Percentiles rank a stretch among this genome's conserved stretches.
Evolutionary conservation across 2,329 filamentous ascomycete species (phyloP).

Genomic region (Xylaria multiplex): DNA sequence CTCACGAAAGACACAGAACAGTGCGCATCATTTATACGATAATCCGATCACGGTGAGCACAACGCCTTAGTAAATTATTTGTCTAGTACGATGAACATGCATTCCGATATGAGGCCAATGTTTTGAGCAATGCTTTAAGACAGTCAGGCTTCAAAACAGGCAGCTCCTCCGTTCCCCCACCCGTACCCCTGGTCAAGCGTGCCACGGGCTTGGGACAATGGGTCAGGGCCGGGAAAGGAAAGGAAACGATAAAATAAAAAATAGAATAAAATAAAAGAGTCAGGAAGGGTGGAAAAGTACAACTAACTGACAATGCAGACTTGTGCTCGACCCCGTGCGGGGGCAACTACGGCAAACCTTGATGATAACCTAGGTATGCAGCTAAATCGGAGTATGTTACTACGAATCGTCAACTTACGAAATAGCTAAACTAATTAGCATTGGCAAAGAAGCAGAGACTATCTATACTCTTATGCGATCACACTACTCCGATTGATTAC

Average conservation of each 20-base stretch:
- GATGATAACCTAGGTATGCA: not conserved
- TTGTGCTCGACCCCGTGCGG: constrained; percentile 15
- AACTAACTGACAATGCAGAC: not conserved
- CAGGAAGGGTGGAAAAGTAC: not conserved
- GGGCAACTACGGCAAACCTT: constrained; percentile 7
- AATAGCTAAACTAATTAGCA: constrained; percentile 5
- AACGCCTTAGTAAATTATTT: constrained; percentile 16
- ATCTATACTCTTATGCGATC: not conserved
- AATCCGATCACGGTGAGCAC: constrained; percentile 21
- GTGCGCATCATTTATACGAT: constrained; percentile 6
- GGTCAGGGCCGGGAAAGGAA: constrained; percentile 10
- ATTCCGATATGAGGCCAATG: constrained; percentile 18
- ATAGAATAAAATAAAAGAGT: not conserved
- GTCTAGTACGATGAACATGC: constrained; percentile 14
- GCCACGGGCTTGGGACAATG: constrained; percentile 33
- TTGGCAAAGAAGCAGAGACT: not conserved
- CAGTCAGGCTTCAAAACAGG: constrained; percentile 26
- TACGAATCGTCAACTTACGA: not conserved
- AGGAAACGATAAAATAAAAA: not conserved
- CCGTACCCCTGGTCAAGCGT: constrained; percentile 24
- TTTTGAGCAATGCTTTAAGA: constrained; percentile 14
- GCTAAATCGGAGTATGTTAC: constrained; percentile 9
- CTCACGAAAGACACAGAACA: constrained; percentile 10
- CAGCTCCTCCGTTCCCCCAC: constrained; percentile 28
- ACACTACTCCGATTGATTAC: not conserved